phyloP scores from a whole-genome alignment of 2,329 filamentous ascomycete species.

The Botryosphaeria dothidea region DNA sequence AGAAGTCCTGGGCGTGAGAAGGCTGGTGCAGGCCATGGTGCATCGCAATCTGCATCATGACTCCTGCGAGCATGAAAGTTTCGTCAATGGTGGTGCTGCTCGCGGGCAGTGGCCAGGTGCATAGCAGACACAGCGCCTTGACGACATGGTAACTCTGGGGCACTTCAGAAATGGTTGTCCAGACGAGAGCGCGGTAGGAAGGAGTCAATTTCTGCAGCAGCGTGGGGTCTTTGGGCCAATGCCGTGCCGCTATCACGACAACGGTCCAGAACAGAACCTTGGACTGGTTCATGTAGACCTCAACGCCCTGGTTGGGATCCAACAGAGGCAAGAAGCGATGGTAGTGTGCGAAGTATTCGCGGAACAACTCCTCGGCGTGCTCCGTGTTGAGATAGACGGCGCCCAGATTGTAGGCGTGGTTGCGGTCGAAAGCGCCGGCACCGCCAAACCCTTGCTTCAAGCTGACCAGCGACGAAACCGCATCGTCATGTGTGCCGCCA shows the following conservation, averaged over 20 bases:
- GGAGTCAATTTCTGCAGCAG: conserved; percentile 67
- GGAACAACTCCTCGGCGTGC: conserved; percentile 60
- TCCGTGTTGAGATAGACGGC: conserved; percentile 27
- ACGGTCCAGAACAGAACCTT: conserved; percentile 85
- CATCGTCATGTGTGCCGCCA: conserved; percentile 22
- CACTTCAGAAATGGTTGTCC: conserved; percentile 75
- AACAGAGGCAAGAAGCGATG: conserved; percentile 79
- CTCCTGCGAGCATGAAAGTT: conserved; percentile 77
- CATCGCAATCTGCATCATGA: conserved; percentile 86
- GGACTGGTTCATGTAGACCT: conserved; percentile 75
- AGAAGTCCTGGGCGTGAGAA: conserved; percentile 81
- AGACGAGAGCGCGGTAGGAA: conserved; percentile 69
- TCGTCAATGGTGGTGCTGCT: conserved; percentile 78
- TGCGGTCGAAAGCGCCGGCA: conserved; percentile 13
- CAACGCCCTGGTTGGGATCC: conserved; percentile 61
- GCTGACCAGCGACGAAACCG: conserved; percentile 19
- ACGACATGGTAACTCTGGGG: conserved; percentile 79
- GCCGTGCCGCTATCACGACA: conserved; percentile 71
- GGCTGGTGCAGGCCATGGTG: conserved; percentile 80
- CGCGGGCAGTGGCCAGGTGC: conserved; percentile 81
- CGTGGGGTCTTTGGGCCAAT: conserved; percentile 63
- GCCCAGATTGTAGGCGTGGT: conserved; percentile 17
- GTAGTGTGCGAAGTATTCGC: conserved; percentile 73
- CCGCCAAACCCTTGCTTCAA: conserved; percentile 18
- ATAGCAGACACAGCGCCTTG: conserved; percentile 77